Percentiles rank a stretch among this genome's conserved stretches.
These are phyloP conservation scores for Fusarium sp. DNA, from an alignment of 2,329 filamentous ascomycete species.

Conservation along the genomic window DNA sequence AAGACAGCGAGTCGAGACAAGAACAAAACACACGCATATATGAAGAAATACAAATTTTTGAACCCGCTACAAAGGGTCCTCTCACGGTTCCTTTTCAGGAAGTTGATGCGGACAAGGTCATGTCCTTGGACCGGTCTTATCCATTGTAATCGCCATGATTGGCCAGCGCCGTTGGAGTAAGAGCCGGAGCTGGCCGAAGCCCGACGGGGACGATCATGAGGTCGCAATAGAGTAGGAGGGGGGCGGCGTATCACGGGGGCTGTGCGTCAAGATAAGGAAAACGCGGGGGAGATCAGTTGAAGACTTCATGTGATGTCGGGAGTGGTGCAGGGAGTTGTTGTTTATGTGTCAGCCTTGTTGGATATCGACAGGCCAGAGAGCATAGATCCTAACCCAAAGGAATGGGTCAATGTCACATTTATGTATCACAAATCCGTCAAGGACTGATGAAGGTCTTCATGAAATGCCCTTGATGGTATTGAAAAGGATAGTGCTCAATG, in stretches of 20 bases:
- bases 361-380: not conserved
- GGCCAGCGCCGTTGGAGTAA: conserved; percentile 5
- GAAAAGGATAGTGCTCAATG: no score
- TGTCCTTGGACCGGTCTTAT: conserved; percentile 25
- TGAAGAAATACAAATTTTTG: not conserved
- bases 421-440: no score
- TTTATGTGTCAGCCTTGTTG: not conserved
- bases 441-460: no score
- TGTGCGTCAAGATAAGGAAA: not conserved
- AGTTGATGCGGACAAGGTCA: conserved; percentile 30
- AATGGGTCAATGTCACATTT: not conserved
- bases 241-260: conserved; percentile 2
- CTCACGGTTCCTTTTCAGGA: conserved; percentile 30
- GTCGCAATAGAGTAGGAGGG: conserved; percentile 17
- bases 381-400: not conserved
- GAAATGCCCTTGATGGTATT: no score
- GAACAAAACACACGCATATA: not conserved
- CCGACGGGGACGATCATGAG: conserved; percentile 29
- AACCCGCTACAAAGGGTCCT: conserved; percentile 16
- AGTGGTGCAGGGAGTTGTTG: not conserved
- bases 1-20: not conserved
- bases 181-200: conserved; percentile 36
- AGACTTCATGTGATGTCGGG: not conserved
- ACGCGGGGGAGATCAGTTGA: not conserved
- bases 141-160: conserved; percentile 29